Evolutionary conservation across 768 basidiomycete species (phyloP), one percentile per base, ranked within the genome.

Genomic region (Flagelloscypha sp.): DNA sequence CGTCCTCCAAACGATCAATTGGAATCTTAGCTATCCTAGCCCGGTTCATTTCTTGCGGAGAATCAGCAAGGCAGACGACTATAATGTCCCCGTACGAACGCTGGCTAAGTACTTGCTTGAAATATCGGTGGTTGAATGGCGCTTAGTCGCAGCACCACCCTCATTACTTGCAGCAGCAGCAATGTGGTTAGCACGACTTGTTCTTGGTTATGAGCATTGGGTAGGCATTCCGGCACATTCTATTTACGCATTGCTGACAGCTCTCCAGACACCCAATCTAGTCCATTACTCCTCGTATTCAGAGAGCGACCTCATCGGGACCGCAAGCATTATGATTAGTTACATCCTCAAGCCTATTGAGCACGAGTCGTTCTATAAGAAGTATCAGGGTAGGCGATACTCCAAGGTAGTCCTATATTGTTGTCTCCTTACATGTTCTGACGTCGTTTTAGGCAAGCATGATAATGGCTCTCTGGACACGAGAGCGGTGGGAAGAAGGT

Each of bases 101-200:
- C 69, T 95, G 13, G 88, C 79, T 23, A 95, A 97, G 56, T 97
- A 89, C 58, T 68, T 95, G 34, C 63, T 93, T 35, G 93, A 95
- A 62, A 84, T 95, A 32, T 74, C 76, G 9, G 74, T 76, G 33
- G 65, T 95, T 13, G 90, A 97, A 45, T 76, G 80, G 66, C 64
- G 73, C n/a, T 62, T 97, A 42, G 62, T 97, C 29, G 65, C 67
- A 2, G 72, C 75, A 5, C 71, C 80, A 7, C 86, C 93, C 3
- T 88, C 84, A 18, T 49, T 85, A 44, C 58, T 92, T 40, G 84
- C 89, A 8, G 90, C 92, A 1, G 79, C 87, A 7, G 74, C 83
- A 0, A 72, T 87, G 43, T 95, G 89, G 89, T 67, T 95, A 22
- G 85, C 86, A 6, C 65, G 90, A 22, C 54, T 88, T 33, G 73